Evolutionary conservation across 2,329 filamentous ascomycete genomes (phyloP), one percentile per base, ranked within the genome.

Genomic region (Keithomyces neogunnii): DNA sequence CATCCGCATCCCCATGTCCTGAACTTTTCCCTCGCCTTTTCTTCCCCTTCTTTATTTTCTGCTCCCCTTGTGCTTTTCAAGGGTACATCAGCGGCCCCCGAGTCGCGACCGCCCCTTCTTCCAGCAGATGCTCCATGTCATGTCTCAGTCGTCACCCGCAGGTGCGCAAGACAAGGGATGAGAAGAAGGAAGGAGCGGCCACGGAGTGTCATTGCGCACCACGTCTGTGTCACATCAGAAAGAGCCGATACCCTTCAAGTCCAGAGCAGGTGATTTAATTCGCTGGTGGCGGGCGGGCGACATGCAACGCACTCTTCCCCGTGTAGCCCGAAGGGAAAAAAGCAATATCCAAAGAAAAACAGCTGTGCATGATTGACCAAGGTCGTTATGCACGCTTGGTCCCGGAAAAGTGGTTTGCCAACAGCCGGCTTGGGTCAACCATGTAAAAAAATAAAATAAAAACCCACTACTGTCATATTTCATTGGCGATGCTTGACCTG

Each of bases 131-230:
- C 19, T 19, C 19, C 49, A 47, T 26, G 28, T 11, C 43, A 50
- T 46, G 49, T 50, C 49, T 45, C 35, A 45, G 43, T 38, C 43
- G 43, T 50, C 49, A 50, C 43, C 49, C 49, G 49, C 49, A 50
- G 45, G 26, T 44, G 39, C 29, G 28, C 45, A n/a, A 29, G 49
- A 50, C 49, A 50, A 50, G 49, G 43, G 49, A 45, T 26, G 33
- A n/a, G 40, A 13, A 11, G 39, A 26, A 42, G 30, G 35, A 5
- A 10, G 9, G n/a, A 42, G n/a, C n/a, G 3, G 28, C 40, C 33
- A 35, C 6, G 6, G 40, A 44, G 40, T 10, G 40, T 44, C 40
- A 44, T 44, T 19, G 40, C 40, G 40, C 13, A 26, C n/a, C 3
- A 42, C 40, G 26, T n/a, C n/a, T n/a, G 36, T 39, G 13, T 13